These are phyloP conservation scores for Mollisia scopiformis DNA, from an alignment of 2,329 filamentous ascomycete genomes.

Conservation along the genomic window DNA sequence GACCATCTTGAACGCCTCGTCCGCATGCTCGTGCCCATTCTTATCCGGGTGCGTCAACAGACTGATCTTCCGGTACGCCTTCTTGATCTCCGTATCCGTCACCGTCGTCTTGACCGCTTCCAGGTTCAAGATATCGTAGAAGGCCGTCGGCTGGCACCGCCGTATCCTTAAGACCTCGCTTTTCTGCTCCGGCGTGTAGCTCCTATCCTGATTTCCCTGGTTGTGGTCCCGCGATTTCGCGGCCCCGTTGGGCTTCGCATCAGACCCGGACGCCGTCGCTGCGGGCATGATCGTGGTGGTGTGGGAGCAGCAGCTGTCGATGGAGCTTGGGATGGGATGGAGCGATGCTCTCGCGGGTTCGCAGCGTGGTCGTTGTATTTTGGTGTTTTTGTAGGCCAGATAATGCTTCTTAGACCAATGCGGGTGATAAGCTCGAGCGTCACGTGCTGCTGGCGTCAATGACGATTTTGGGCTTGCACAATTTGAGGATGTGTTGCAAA, in stretches of 20 bases:
- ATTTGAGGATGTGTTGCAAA: too few relatives aligned
- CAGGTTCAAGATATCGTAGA: constrained; percentile 91
- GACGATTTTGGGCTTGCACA: too few relatives aligned
- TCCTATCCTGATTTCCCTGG: constrained; percentile 62
- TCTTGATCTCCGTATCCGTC: constrained; percentile 88
- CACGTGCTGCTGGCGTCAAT: too few relatives aligned
- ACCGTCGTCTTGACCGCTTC: constrained; percentile 65
- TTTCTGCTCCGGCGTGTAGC: constrained; percentile 89
- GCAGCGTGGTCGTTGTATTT: background rate
- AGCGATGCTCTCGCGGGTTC: background rate
- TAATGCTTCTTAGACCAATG: background rate
- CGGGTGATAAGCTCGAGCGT: background rate
- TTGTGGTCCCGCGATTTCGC: constrained; percentile 52
- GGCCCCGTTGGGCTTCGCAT: constrained; percentile 38
- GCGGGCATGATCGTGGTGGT: too few relatives aligned
- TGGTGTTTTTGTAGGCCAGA: constrained; percentile 9
- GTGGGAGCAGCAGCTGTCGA: too few relatives aligned
- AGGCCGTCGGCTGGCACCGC: constrained; percentile 81
- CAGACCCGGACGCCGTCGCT: constrained; percentile 46
- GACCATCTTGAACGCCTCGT: constrained; percentile 99
- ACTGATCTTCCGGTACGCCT: constrained; percentile 93
- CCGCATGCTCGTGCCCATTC: constrained; percentile 92
- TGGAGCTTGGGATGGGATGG: background rate
- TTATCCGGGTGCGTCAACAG: constrained; percentile 97
- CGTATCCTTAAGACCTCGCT: constrained; percentile 88